phyloP scores from a whole-genome alignment of 768 basidiomycete species.

The Holtermannia corniformis region DNA sequence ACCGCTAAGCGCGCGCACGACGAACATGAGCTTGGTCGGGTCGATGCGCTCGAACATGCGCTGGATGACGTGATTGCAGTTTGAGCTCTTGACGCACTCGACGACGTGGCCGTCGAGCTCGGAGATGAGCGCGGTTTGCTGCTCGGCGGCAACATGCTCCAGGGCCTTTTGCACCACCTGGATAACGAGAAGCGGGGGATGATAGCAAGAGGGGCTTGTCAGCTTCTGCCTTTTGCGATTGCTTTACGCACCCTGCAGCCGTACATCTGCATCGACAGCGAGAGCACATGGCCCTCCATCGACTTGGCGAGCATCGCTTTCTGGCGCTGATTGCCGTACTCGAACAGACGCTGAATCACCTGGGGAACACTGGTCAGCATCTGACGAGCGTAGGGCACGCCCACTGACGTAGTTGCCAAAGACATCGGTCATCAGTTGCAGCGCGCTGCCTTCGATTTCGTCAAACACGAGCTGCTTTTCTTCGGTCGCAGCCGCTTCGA shows the following conservation, averaged over 20 bases:
- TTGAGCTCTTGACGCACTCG: constrained; percentile 77
- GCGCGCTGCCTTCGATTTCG: constrained; percentile 72
- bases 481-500: constrained; percentile 65
- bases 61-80: constrained; percentile 78
- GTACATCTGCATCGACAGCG: constrained; percentile 81
- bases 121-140: constrained; percentile 63
- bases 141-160: constrained; percentile 66
- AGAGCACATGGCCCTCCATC: constrained; percentile 68
- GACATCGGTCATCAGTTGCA: constrained; percentile 77
- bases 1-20: constrained; percentile 59
- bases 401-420: constrained; percentile 86
- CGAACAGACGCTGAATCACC: constrained; percentile 91
- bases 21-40: constrained; percentile 64
- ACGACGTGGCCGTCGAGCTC: constrained; percentile 74
- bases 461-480: constrained; percentile 72
- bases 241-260: constrained; percentile 66
- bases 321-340: constrained; percentile 69
- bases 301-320: constrained; percentile 57
- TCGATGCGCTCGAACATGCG: constrained; percentile 74
- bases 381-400: not conserved
- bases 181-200: not conserved
- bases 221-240: not conserved
- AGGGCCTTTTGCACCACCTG: constrained; percentile 54
- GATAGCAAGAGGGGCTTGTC: not conserved
- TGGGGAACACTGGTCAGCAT: constrained; percentile 32